These are phyloP conservation scores for Fusarium fracticaudum DNA, from an alignment of 2,329 filamentous ascomycete genomes.

Conservation along the genomic window DNA sequence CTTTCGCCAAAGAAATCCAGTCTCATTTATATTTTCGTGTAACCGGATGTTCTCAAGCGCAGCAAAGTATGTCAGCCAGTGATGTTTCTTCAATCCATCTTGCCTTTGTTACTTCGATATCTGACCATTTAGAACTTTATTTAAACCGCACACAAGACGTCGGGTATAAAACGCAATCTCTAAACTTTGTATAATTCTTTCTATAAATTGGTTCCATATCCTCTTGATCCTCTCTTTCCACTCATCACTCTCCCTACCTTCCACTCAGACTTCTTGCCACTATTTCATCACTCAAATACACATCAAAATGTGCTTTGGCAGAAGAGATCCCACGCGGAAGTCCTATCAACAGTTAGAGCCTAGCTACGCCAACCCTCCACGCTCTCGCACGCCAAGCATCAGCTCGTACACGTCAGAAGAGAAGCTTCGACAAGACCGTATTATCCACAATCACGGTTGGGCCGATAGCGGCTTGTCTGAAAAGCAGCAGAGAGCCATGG, in stretches of 20 bases:
- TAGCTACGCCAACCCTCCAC: neutral
- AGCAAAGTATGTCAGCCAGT: fast-evolving
- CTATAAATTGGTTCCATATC: fast-evolving
- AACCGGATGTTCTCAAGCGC: fast-evolving
- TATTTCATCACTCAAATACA: fast-evolving
- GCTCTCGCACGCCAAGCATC: neutral
- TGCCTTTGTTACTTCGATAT: fast-evolving
- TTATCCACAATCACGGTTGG: neutral
- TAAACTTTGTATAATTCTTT: too few relatives aligned
- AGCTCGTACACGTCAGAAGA: neutral
- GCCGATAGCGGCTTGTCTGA: fast-evolving
- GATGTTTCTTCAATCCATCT: fast-evolving
- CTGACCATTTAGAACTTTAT: fast-evolving
- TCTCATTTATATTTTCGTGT: neutral
- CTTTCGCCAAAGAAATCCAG: too few relatives aligned
- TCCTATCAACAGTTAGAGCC: too few relatives aligned
- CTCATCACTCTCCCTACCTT: neutral
- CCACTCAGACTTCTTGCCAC: fast-evolving
- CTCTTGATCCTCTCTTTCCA: fast-evolving
- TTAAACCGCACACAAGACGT: fast-evolving
- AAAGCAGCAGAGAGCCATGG: neutral
- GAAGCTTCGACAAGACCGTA: neutral
- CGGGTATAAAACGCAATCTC: fast-evolving
- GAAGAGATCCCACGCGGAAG: neutral
- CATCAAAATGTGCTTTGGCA: neutral